phyloP scores from a whole-genome alignment of 1,139 yeast species.

The Suhomyces kunorum region DNA sequence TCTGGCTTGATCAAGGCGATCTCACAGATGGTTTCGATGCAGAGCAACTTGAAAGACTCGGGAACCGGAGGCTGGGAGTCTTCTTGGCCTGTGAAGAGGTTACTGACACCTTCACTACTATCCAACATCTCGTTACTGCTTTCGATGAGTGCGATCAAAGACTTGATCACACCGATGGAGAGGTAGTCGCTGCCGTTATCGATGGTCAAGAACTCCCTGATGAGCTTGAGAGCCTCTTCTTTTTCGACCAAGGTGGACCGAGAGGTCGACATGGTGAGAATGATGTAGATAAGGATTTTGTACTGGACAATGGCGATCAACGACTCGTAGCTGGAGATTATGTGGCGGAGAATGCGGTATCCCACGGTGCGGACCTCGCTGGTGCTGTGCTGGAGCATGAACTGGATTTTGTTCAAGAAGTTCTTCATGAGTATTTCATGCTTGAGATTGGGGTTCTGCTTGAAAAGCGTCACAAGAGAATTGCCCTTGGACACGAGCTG shows the following conservation, averaged over 20 bases:
- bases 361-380: conserved; percentile 75
- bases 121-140: conserved; percentile 16
- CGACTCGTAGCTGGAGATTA: conserved; percentile 57
- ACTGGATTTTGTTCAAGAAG: conserved; percentile 60
- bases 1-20: conserved; percentile 62
- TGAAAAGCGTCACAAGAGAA: conserved; percentile 59
- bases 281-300: conserved; percentile 62
- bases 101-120: conserved; percentile 6
- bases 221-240: conserved; percentile 73
- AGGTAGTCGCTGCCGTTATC: conserved; percentile 58
- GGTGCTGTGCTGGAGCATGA: conserved; percentile 57
- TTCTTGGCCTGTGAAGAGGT: conserved; percentile 1
- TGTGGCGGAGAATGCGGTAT: conserved; percentile 68
- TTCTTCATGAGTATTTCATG: conserved; percentile 65
- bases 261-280: conserved; percentile 63
- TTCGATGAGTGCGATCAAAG: conserved; percentile 65
- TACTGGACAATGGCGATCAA: conserved; percentile 47
- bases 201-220: conserved; percentile 61
- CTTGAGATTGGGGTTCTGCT: conserved; percentile 60
- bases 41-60: conserved; percentile 44
- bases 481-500: conserved; percentile 61
- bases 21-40: conserved; percentile 75
- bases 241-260: conserved; percentile 60
- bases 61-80: conserved; percentile 12
- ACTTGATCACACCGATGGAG: conserved; percentile 67